These are phyloP conservation scores for Coemansia pectinata DNA, from an alignment of 192 early-diverging fungal species.

Conservation along the genomic window DNA sequence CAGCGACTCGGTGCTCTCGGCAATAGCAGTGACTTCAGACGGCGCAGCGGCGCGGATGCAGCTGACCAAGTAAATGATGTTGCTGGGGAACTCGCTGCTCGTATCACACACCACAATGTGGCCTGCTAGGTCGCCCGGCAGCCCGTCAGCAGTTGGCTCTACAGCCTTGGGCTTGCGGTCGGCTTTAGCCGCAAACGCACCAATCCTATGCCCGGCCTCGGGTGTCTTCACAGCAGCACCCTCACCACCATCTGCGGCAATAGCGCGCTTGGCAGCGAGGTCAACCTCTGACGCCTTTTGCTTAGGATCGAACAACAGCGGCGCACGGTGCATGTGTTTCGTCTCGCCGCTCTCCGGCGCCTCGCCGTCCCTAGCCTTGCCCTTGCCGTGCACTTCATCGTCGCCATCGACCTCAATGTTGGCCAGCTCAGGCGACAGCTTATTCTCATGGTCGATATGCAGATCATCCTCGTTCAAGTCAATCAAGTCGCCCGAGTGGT, in stretches of 20 bases:
- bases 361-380: slow-evolving; percentile 16
- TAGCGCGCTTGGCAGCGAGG: slow-evolving; percentile 7
- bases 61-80: slow-evolving; percentile 68
- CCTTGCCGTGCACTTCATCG: slow-evolving; percentile 6
- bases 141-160: slow-evolving; percentile 24
- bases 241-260: background rate
- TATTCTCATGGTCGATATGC: background rate
- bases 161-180: slow-evolving; percentile 6
- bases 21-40: slow-evolving; percentile 24
- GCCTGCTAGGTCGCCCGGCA: slow-evolving; percentile 50
- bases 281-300: slow-evolving; percentile 25
- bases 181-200: background rate
- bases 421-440: slow-evolving; percentile 42
- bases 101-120: slow-evolving; percentile 67
- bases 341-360: slow-evolving; percentile 7
- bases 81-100: slow-evolving; percentile 60
- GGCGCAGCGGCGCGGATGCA: slow-evolving; percentile 63
- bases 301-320: slow-evolving; percentile 45
- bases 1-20: slow-evolving; percentile 10
- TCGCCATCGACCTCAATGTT: slow-evolving; percentile 25
- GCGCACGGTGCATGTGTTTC: slow-evolving; percentile 32
- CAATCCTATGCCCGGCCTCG: background rate
- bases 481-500: slow-evolving; percentile 17
- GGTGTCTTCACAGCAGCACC: background rate
- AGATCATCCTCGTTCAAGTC: slow-evolving; percentile 14